Conservation (phyloP, 106 monocot species). For the Dendrobium officinale region DNA sequence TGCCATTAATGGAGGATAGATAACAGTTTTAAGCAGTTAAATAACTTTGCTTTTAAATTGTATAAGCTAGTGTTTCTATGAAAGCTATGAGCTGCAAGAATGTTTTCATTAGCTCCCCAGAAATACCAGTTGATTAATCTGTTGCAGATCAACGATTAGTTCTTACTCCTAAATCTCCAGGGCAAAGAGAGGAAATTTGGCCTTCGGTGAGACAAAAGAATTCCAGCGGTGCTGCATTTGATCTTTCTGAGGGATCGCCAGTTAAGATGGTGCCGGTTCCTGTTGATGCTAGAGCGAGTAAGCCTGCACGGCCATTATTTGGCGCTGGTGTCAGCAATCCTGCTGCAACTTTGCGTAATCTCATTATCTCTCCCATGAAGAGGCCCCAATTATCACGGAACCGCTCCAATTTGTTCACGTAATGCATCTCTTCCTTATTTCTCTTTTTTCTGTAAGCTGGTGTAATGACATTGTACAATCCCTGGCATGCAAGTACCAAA, state of each 20-base stretch:
- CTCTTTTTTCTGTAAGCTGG: background rate
- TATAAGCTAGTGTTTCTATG: background rate
- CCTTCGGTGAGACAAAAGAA: conserved; percentile 42
- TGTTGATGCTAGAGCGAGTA: conserved; percentile 32
- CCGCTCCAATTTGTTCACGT: conserved; percentile 51
- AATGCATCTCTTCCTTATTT: conserved; percentile 16
- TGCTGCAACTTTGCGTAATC: conserved; percentile 51
- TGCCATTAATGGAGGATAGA: background rate
- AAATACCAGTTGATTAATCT: conserved; percentile 55
- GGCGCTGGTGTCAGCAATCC: conserved; percentile 59
- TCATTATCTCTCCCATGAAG: conserved; percentile 60
- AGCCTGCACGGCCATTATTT: conserved; percentile 31
- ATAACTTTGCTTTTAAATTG: background rate
- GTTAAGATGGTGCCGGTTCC: conserved; percentile 20
- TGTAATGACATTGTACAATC: background rate
- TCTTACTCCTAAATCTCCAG: conserved; percentile 96
- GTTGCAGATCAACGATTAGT: conserved; percentile 57
- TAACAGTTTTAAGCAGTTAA: background rate
- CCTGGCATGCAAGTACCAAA: background rate
- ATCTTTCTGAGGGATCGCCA: conserved; percentile 69
- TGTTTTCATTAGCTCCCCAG: conserved; percentile 19
- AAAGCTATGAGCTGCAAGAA: too few species aligned
- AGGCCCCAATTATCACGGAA: conserved; percentile 45
- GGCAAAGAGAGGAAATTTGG: conserved; percentile 71
- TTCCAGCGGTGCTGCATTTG: conserved; percentile 27